Conservation (phyloP, 108 stramenopile genomes). For the Skeletonema costatum region DNA sequence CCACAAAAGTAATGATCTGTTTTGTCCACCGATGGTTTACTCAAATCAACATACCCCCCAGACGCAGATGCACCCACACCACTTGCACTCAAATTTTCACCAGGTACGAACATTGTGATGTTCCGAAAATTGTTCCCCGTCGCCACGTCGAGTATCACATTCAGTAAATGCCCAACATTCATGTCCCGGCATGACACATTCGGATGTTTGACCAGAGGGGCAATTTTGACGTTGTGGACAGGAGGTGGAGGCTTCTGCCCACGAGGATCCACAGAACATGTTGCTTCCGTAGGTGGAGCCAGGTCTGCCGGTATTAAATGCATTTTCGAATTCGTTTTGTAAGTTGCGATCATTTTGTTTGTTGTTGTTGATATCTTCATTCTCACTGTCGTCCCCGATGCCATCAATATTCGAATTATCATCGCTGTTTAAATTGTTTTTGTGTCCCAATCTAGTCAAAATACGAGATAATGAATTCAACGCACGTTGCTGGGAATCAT, state of each 20-base stretch:
- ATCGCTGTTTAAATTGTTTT: background rate
- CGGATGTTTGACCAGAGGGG: slow-evolving; percentile 37
- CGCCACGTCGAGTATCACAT: slow-evolving; percentile 39
- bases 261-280: slow-evolving; percentile 45
- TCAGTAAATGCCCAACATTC: slow-evolving; percentile 54
- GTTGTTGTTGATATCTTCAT: background rate
- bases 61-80: slow-evolving; percentile 29
- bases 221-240: slow-evolving; percentile 39
- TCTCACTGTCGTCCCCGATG: background rate
- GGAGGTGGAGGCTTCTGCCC: slow-evolving; percentile 48
- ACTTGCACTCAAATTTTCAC: slow-evolving; percentile 27
- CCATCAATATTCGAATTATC: background rate
- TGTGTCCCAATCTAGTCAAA: background rate
- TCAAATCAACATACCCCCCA: slow-evolving; percentile 47
- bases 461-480: background rate
- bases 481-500: background rate
- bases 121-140: slow-evolving; percentile 41
- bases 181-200: slow-evolving; percentile 47
- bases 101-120: slow-evolving; percentile 32
- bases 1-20: slow-evolving; percentile 54
- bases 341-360: slow-evolving; percentile 17
- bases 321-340: slow-evolving; percentile 35
- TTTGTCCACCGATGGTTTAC: slow-evolving; percentile 30
- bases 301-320: slow-evolving; percentile 10
- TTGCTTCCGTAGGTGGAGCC: slow-evolving; percentile 38